phyloP scores from a whole-genome alignment of 2,329 filamentous ascomycete genomes.

The Claviceps fusiformis region DNA sequence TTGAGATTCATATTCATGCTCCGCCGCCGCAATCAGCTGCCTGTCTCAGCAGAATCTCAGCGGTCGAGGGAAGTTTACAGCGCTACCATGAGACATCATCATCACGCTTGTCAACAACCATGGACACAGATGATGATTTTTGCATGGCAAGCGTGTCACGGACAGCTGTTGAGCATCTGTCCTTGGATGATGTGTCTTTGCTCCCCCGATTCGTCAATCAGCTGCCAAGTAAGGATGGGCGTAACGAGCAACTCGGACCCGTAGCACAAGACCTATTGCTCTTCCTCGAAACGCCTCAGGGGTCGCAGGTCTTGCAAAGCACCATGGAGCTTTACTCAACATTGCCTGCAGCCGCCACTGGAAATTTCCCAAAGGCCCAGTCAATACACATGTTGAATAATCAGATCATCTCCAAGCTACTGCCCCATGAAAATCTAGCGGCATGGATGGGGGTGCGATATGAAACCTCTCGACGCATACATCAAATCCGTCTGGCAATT shows the following conservation, averaged over 20 bases:
- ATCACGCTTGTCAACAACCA: slow-evolving; percentile 19
- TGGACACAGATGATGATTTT: slow-evolving; percentile 9
- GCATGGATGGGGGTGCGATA: slow-evolving; percentile 40
- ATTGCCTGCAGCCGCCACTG: slow-evolving; percentile 15
- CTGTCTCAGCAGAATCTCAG: slow-evolving; percentile 27
- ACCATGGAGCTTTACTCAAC: slow-evolving; percentile 23
- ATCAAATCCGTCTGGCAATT: slow-evolving; percentile 27
- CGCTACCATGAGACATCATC: slow-evolving; percentile 27
- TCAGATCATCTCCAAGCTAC: slow-evolving; percentile 32
- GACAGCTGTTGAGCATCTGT: slow-evolving; percentile 33
- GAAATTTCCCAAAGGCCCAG: slow-evolving; percentile 26
- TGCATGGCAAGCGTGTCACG: slow-evolving; percentile 15
- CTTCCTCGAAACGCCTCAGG: slow-evolving; percentile 20
- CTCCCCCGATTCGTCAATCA: slow-evolving; percentile 21
- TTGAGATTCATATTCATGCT: slow-evolving; percentile 68
- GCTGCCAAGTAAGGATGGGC: slow-evolving; percentile 5
- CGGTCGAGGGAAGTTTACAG: slow-evolving; percentile 36
- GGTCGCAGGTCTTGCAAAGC: slow-evolving; percentile 16
- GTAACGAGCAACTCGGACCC: slow-evolving; percentile 4
- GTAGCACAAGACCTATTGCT: slow-evolving; percentile 13
- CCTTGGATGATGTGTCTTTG: slow-evolving; percentile 29
- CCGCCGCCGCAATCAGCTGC: slow-evolving; percentile 19
- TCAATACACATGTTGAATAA: slow-evolving; percentile 49
- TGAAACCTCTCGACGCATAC: slow-evolving; percentile 34
- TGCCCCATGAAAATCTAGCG: slow-evolving; percentile 22